Conservation (phyloP, 768 basidiomycete species). For the Floccularia luteovirens region DNA sequence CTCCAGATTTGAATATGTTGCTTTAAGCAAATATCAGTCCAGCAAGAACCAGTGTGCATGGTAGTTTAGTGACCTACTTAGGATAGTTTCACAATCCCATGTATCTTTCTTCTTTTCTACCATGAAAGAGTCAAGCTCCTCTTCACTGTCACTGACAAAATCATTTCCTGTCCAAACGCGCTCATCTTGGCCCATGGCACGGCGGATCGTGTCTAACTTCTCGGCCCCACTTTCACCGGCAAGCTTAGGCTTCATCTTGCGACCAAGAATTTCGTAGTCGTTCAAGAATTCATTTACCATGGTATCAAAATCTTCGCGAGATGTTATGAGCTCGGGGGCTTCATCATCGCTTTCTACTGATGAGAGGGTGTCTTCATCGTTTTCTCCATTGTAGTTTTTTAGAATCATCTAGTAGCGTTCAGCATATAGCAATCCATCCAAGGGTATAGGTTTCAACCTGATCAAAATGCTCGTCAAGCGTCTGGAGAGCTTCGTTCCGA, state of each 20-base stretch:
- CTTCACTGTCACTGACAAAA: slow-evolving; percentile 38
- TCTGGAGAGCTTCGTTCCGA: slow-evolving; percentile 82
- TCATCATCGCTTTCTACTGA: slow-evolving; percentile 44
- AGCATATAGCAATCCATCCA: neutral
- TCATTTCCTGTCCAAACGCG: slow-evolving; percentile 38
- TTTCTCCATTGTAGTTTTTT: slow-evolving; percentile 69
- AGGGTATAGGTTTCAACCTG: slow-evolving; percentile 40
- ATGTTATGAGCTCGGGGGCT: slow-evolving; percentile 68
- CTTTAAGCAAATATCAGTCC: slow-evolving; percentile 29
- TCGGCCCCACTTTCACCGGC: slow-evolving; percentile 66
- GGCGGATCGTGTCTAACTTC: slow-evolving; percentile 75
- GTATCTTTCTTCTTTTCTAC: slow-evolving; percentile 60
- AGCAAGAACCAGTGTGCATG: neutral
- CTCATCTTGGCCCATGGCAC: slow-evolving; percentile 66
- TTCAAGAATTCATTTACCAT: slow-evolving; percentile 94
- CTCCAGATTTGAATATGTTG: slow-evolving; percentile 94
- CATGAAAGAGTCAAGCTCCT: slow-evolving; percentile 30
- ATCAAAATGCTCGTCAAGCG: slow-evolving; percentile 91
- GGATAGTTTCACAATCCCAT: slow-evolving; percentile 97
- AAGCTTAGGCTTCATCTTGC: slow-evolving; percentile 74
- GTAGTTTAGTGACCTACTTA: slow-evolving; percentile 50
- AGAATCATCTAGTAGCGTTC: slow-evolving; percentile 53
- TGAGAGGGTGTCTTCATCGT: slow-evolving; percentile 20
- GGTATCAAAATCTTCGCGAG: slow-evolving; percentile 81
- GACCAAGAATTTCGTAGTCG: slow-evolving; percentile 85